A percentile compares a stretch with the other conserved stretches of the same genome.
Evolutionary conservation across 164 flowering plant species (phyloP).

Genomic region (Stephania cephalantha): DNA sequence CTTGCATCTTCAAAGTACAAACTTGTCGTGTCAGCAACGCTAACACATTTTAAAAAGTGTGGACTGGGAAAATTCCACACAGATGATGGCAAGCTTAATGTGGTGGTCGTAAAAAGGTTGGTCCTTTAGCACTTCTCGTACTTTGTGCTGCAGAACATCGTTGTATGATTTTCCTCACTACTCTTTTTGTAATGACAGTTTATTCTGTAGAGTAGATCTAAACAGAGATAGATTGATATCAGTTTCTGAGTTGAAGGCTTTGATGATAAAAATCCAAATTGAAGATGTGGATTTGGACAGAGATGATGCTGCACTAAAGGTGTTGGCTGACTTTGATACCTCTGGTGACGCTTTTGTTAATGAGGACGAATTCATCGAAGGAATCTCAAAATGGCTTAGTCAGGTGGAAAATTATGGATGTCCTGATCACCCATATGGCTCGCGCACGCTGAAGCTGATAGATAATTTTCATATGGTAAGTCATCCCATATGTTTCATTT

Average conservation of each 20-base stretch:
- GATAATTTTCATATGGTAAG: conserved; percentile 21
- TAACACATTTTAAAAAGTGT: conserved; percentile 26
- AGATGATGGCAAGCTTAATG: conserved; percentile 30
- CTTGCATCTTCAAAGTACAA: conserved; percentile 38
- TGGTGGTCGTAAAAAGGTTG: conserved; percentile 27
- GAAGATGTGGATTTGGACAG: conserved; percentile 15
- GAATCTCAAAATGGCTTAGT: conserved; percentile 21
- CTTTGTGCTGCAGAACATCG: background rate
- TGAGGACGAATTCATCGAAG: conserved; percentile 15
- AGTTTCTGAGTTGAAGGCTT: conserved; percentile 16
- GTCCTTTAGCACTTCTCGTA: conserved; percentile 2
- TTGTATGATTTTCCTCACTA: background rate
- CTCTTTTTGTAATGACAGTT: conserved; percentile 12
- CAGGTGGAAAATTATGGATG: conserved; percentile 10
- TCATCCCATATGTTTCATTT: background rate
- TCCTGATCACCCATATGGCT: conserved; percentile 1
- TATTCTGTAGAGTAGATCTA: conserved; percentile 15
- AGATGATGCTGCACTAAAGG: conserved; percentile 15
- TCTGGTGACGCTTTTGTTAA: conserved; percentile 5
- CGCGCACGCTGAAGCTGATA: conserved; percentile 7
- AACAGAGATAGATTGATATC: conserved; percentile 11
- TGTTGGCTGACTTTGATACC: conserved; percentile 19
- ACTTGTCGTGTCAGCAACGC: conserved; percentile 34
- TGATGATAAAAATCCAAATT: conserved; percentile 19
- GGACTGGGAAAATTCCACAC: conserved; percentile 32